Conservation (phyloP, 2,329 filamentous ascomycete genomes). For the Fusarium fracticaudum region DNA sequence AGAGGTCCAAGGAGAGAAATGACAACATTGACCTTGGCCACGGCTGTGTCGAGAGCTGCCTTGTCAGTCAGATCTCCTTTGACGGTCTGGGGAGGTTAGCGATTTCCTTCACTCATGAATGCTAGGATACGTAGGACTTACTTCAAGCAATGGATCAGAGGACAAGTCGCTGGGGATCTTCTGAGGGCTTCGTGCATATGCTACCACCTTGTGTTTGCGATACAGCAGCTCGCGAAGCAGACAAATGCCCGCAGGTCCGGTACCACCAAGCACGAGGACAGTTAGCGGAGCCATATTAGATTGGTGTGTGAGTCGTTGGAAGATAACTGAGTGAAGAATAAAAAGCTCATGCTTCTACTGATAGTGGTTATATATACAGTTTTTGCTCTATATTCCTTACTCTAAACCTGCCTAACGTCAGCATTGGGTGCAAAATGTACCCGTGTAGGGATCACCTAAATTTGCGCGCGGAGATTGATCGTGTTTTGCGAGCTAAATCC, state of each 20-base stretch:
- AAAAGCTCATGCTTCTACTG: too few species aligned
- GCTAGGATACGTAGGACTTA: not conserved
- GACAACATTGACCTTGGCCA: constrained; percentile 1
- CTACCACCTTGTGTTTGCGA: constrained; percentile 41
- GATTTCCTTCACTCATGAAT: not conserved
- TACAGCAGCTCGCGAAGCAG: constrained; percentile 44
- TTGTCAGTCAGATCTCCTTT: not conserved
- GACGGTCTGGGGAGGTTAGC: not conserved
- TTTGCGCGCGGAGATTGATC: too few species aligned
- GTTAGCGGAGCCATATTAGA: not conserved
- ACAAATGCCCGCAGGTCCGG: constrained; percentile 46
- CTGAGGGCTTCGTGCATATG: constrained; percentile 14
- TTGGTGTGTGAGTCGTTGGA: too few species aligned
- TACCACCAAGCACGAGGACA: constrained; percentile 45
- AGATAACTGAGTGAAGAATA: too few species aligned
- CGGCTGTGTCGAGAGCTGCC: not conserved
- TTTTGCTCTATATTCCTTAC: too few species aligned
- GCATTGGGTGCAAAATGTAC: too few species aligned
- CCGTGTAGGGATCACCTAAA: too few species aligned
- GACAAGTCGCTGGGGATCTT: constrained; percentile 11
- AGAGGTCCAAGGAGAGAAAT: constrained; percentile 24
- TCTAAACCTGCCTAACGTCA: too few species aligned
- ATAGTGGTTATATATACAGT: too few species aligned
- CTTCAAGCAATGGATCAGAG: constrained; percentile 2
- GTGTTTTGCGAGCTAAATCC: too few species aligned